Base-by-base conservation (phyloP, 2,329 filamentous ascomycete species). In the Metarhizium robertsii region DNA sequence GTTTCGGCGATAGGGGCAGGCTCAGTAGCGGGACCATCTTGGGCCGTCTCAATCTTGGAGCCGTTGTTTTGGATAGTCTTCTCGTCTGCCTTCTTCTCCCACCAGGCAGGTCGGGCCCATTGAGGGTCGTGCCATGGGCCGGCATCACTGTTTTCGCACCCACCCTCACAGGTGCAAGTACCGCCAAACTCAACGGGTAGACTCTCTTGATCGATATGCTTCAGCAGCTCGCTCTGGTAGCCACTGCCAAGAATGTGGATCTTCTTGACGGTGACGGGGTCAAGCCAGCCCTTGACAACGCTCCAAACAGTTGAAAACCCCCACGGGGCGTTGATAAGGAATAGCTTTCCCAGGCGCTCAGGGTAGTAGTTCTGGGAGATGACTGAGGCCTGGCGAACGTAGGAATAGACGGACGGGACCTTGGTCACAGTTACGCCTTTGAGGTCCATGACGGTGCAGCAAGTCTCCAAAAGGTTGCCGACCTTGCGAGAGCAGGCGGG, bases 281-380 rank as follows among this genome's bases (percentile, higher is more conserved):
- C 94, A 66, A 99, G 81, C 84, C 94, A 97, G 62, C 85, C 85
- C 81, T 95, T 96, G 73, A 97, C 83, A 56, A 95, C 80, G 69
- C 76, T 80, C 81, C 94, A 99, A 60, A 91, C 88, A 63, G 81
- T 81, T 59, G 86, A 86, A 80, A 97, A 97, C 30, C 92, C 92
- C 92, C 92, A 97, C 20, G 91, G 91, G 3, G 92, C 90, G 75
- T 99, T 99, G 84, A 99, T 96, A 65, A 99, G 77, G 80, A 96
- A 99, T 69, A 99, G 81, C 75, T 91, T 92, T 67, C 94, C 94
- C 57, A 99, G 80, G 57, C 94, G 89, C 80, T 99, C 94, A 7
- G 94, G 94, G 77, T 99, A 99, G 84, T 97, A 95, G 82, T 97
- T 96, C 76, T 97, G 94, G 61, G 90, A 95, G 75, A 99, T 89